phyloP scores from a whole-genome alignment of 257 asterid genomes.

The Solanum pennellii region DNA sequence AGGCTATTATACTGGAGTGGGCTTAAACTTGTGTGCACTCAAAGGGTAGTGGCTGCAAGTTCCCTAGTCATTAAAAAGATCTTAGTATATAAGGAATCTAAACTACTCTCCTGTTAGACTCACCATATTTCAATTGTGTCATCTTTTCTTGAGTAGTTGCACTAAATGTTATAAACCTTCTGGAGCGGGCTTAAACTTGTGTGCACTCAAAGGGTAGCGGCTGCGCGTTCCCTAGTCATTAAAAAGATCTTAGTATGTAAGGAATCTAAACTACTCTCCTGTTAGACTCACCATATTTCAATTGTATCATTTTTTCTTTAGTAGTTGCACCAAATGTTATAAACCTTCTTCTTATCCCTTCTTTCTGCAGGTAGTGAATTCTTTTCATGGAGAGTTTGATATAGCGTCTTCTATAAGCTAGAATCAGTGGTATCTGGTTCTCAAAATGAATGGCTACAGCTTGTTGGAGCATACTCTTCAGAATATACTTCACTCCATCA shows the following conservation, averaged over 20 bases:
- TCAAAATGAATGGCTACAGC: slow-evolving; percentile 36
- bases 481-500: slow-evolving; percentile 36
- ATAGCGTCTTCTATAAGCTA: background rate
- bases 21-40: background rate
- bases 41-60: background rate
- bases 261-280: background rate
- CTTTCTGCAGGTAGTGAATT: slow-evolving; percentile 3
- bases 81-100: background rate
- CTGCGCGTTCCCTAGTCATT: background rate
- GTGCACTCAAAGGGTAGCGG: background rate
- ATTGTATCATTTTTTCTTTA: background rate
- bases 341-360: background rate
- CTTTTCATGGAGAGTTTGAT: background rate
- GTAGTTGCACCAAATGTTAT: background rate
- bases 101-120: background rate
- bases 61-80: background rate
- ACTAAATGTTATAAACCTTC: too few species aligned
- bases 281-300: background rate
- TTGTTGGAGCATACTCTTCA: slow-evolving; percentile 39
- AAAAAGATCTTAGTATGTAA: background rate
- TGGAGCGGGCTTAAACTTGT: background rate
- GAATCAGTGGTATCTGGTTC: background rate
- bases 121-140: background rate
- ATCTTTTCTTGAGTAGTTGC: too few species aligned
- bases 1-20: background rate